A percentile compares a stretch with the other conserved stretches of the same genome.
phyloP scores from a whole-genome alignment of 2,329 filamentous ascomycete genomes.

The Fusarium tanahbumbuense region DNA sequence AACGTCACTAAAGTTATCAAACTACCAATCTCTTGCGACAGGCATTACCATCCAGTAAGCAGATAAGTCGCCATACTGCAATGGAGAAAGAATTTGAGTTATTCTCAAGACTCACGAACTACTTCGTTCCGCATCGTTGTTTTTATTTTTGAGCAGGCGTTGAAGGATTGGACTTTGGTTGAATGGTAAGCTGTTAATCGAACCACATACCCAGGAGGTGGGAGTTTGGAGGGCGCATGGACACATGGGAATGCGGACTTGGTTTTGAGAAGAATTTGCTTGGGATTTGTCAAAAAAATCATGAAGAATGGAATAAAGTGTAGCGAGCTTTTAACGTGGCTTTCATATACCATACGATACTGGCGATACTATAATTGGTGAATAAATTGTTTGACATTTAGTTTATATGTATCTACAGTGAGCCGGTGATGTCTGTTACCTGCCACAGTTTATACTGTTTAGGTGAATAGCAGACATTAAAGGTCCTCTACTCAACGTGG shows the following conservation, averaged over 20 bases:
- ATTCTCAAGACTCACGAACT: neutral
- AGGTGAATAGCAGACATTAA: neutral
- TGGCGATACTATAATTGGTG: conserved; percentile 26
- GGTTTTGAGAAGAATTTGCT: conserved; percentile 33
- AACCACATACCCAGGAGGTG: conserved; percentile 45
- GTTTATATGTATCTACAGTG: neutral
- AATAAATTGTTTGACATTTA: conserved; percentile 17
- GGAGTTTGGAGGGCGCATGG: conserved; percentile 46
- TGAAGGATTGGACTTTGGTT: conserved; percentile 28
- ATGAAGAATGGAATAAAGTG: conserved; percentile 19
- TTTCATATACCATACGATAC: conserved; percentile 43
- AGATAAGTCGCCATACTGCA: neutral
- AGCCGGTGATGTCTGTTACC: neutral
- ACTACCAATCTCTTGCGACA: conserved; percentile 64
- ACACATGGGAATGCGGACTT: conserved; percentile 32
- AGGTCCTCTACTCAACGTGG: conserved; percentile 37
- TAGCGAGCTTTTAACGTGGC: conserved; percentile 17
- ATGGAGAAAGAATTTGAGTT: neutral
- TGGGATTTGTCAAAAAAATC: conserved; percentile 31
- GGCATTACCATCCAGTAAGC: conserved; percentile 53
- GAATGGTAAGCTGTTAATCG: conserved; percentile 38
- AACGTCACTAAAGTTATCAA: conserved; percentile 67
- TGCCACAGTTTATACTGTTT: neutral
- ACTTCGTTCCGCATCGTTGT: conserved; percentile 15
- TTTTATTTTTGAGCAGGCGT: conserved; percentile 40